Conservation (phyloP, 2,329 filamentous ascomycete genomes). For the Neopestalotiopsis sp. region DNA sequence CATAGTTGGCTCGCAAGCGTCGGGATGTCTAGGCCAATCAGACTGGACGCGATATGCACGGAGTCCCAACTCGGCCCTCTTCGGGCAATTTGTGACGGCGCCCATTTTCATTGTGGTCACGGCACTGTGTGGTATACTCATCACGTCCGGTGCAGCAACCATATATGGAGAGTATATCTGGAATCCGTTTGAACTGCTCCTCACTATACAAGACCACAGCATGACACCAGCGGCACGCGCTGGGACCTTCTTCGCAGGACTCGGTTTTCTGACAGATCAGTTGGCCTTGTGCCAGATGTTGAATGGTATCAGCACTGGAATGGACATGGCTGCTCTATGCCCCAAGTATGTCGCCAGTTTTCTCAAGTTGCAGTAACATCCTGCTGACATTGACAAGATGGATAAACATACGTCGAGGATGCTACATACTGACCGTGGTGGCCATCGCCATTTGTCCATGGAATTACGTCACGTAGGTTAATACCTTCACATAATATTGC, state of each 20-base stretch:
- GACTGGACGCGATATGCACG: constrained; percentile 39
- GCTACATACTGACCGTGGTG: constrained; percentile 45
- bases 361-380: neutral
- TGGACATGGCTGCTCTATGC: constrained; percentile 52
- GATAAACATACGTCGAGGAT: constrained; percentile 53
- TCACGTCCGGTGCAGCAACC: constrained; percentile 38
- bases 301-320: constrained; percentile 38
- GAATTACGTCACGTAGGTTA: constrained; percentile 42
- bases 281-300: constrained; percentile 33
- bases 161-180: constrained; percentile 41
- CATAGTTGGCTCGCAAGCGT: constrained; percentile 33
- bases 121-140: constrained; percentile 41
- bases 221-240: constrained; percentile 35
- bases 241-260: constrained; percentile 42
- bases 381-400: constrained; percentile 31
- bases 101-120: constrained; percentile 43
- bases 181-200: constrained; percentile 43
- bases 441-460: constrained; percentile 49
- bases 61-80: constrained; percentile 31
- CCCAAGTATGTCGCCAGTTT: constrained; percentile 30
- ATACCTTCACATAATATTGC: neutral
- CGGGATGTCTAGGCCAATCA: constrained; percentile 34
- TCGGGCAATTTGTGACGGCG: constrained; percentile 35
- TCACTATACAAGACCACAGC: constrained; percentile 37
- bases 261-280: constrained; percentile 39